These are phyloP conservation scores for Aspergillus versicolor DNA, from an alignment of 2,329 filamentous ascomycete species.

Conservation along the genomic window DNA sequence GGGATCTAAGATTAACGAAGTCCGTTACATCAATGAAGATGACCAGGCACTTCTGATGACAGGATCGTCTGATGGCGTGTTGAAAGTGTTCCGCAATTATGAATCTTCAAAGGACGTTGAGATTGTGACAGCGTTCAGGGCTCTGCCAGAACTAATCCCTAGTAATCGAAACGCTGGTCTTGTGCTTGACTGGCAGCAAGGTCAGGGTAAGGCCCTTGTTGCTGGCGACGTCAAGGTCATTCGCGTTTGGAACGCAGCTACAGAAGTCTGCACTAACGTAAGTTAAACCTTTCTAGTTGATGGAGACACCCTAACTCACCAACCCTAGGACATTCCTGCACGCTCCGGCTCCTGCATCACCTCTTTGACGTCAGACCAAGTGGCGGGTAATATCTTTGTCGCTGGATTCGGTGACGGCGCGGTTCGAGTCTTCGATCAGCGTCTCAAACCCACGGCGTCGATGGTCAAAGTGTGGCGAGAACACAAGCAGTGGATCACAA, in stretches of 20 bases:
- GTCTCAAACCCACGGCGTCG: conserved; percentile 76
- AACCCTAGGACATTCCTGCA: conserved; percentile 75
- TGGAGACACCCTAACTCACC: not conserved
- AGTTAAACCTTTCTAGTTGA: conserved; percentile 19
- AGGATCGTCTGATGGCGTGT: conserved; percentile 89
- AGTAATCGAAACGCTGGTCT: conserved; percentile 93
- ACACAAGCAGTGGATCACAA: conserved; percentile 92
- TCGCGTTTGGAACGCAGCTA: conserved; percentile 90
- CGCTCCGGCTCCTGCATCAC: conserved; percentile 95
- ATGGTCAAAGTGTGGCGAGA: conserved; percentile 98
- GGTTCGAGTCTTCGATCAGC: conserved; percentile 89
- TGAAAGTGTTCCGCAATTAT: conserved; percentile 91
- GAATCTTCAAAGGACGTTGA: conserved; percentile 74
- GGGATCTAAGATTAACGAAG: conserved; percentile 88
- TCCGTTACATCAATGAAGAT: conserved; percentile 98
- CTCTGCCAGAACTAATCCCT: conserved; percentile 87
- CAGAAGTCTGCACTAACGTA: conserved; percentile 81
- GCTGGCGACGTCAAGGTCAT: conserved; percentile 95
- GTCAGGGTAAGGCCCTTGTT: conserved; percentile 91
- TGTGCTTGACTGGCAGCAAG: conserved; percentile 98
- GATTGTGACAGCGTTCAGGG: conserved; percentile 86
- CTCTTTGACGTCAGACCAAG: conserved; percentile 92
- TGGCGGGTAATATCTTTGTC: conserved; percentile 93
- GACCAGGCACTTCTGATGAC: conserved; percentile 94
- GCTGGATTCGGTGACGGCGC: conserved; percentile 96